phyloP scores from a whole-genome alignment of 2,329 filamentous ascomycete genomes.

The Cladosporium halotolerans region DNA sequence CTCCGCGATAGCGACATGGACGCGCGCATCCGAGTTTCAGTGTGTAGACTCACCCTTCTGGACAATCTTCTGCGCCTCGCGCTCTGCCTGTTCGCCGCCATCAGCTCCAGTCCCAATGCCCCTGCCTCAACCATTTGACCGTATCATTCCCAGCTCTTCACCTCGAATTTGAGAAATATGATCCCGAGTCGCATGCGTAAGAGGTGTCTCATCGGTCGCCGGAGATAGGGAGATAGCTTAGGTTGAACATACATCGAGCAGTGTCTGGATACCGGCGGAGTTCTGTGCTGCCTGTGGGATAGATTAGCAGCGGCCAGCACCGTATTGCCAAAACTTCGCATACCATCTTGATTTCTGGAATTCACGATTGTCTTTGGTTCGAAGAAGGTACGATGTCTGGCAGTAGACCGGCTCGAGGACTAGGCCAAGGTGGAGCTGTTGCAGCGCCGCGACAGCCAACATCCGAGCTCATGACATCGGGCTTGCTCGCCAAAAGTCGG shows the following conservation, averaged over 20 bases:
- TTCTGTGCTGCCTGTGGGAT: constrained; percentile 81
- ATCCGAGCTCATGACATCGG: background rate
- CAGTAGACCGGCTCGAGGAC: background rate
- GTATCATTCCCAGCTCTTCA: background rate
- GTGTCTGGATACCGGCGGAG: constrained; percentile 94
- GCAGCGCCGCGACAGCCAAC: background rate
- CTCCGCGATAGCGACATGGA: background rate
- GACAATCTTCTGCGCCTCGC: constrained; percentile 97
- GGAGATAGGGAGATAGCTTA: background rate
- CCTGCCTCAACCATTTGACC: background rate
- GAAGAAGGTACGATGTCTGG: no score
- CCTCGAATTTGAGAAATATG: background rate
- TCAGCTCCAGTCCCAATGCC: constrained; percentile 27
- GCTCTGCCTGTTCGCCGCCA: constrained; percentile 66
- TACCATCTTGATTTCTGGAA: constrained; percentile 1
- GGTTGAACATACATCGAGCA: constrained; percentile 75
- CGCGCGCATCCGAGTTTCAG: background rate
- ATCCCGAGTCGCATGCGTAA: background rate
- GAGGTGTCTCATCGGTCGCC: background rate
- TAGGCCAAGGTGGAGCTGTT: background rate
- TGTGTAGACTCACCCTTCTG: constrained; percentile 66
- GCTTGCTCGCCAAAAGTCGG: background rate
- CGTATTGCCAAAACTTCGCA: background rate
- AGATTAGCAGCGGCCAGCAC: background rate
- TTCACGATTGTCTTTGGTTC: background rate